Percentiles rank a stretch among this genome's conserved stretches.
Evolutionary conservation across 139 green algal genomes (phyloP).

Genomic region (Desmodesmus armatus): DNA sequence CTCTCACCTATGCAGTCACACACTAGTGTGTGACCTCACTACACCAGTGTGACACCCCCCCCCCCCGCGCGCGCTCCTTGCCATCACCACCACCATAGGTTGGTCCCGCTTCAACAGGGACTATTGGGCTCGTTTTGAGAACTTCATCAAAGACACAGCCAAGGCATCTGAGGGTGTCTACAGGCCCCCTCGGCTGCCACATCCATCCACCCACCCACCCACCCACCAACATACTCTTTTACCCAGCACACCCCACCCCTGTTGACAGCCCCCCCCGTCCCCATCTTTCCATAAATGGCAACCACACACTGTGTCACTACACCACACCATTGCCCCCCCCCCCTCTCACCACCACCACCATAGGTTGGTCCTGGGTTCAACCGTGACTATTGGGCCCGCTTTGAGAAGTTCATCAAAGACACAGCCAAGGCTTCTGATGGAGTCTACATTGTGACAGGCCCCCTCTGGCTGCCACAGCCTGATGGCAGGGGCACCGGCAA

Average conservation of each 20-base stretch:
- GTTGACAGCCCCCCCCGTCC: no score
- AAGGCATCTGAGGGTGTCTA: constrained; percentile 58
- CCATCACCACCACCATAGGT: no score
- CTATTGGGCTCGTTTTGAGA: constrained; percentile 97
- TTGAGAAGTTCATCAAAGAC: constrained; percentile 90
- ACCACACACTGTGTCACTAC: no score
- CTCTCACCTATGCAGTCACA: no score
- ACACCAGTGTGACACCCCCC: no score
- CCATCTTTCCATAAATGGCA: no score
- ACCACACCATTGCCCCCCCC: neutral
- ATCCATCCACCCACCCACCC: no score
- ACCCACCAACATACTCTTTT: no score
- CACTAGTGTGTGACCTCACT: no score
- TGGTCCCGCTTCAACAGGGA: constrained; percentile 92
- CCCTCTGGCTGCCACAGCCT: constrained; percentile 75
- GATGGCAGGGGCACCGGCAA: neutral
- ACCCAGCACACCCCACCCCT: no score
- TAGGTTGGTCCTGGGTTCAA: constrained; percentile 93
- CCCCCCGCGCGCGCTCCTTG: no score
- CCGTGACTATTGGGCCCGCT: constrained; percentile 95
- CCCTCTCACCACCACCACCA: neutral
- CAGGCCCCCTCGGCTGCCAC: no score
- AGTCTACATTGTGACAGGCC: constrained; percentile 89
- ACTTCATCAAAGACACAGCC: constrained; percentile 79
- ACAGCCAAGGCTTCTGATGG: constrained; percentile 62